These are phyloP conservation scores for Tulasnella calospora DNA, from an alignment of 768 basidiomycete genomes.

Conservation along the genomic window DNA sequence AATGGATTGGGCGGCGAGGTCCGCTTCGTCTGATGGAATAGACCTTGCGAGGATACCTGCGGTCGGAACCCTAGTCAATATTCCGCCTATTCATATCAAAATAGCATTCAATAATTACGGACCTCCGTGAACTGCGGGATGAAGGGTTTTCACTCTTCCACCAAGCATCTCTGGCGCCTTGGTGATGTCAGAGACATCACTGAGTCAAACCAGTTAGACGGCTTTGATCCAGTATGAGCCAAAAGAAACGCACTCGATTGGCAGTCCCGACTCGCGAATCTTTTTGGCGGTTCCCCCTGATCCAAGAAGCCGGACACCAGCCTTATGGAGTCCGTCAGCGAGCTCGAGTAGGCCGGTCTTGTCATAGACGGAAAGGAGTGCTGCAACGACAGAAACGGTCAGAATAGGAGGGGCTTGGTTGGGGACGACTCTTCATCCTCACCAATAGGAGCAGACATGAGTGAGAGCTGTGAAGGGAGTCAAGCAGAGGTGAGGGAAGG, in stretches of 20 bases:
- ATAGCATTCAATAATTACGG: slow-evolving; percentile 22
- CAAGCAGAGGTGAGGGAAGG: slow-evolving; percentile 6
- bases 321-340: slow-evolving; percentile 72
- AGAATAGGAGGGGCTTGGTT: background rate
- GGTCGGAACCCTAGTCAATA: background rate
- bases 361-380: slow-evolving; percentile 93
- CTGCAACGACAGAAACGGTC: slow-evolving; percentile 39
- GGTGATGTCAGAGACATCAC: slow-evolving; percentile 96
- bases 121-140: slow-evolving; percentile 98
- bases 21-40: slow-evolving; percentile 83
- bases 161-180: slow-evolving; percentile 99
- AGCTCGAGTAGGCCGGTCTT: slow-evolving; percentile 86
- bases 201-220: slow-evolving; percentile 35
- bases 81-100: background rate
- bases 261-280: slow-evolving; percentile 87
- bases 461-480: slow-evolving; percentile 2
- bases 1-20: slow-evolving; percentile 78
- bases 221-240: background rate
- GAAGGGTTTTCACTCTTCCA: slow-evolving; percentile 95
- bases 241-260: slow-evolving; percentile 66
- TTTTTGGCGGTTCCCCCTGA: slow-evolving; percentile 98
- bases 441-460: slow-evolving; percentile 25
- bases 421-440: background rate
- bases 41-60: slow-evolving; percentile 89
- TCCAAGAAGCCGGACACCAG: slow-evolving; percentile 83